phyloP scores from a whole-genome alignment of 1,284 basidiomycete genomes.

The Ustilago esculenta region DNA sequence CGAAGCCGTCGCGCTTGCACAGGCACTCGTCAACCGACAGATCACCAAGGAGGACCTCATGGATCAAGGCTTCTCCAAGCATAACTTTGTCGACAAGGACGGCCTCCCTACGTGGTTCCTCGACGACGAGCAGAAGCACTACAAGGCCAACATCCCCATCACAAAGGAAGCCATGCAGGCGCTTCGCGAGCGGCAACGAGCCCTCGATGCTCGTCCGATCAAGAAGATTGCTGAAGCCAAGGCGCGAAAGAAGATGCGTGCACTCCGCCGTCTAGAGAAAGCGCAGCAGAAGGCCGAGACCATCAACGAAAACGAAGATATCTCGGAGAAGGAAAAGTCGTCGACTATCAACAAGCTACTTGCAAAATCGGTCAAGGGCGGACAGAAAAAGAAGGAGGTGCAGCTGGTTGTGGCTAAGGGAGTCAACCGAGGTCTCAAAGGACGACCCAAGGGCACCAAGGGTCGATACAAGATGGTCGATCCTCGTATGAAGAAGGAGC shows the following conservation, averaged over 20 bases:
- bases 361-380: conserved; percentile 73
- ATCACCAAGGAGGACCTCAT: conserved; percentile 88
- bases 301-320: conserved; percentile 82
- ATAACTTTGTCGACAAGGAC: conserved; percentile 85
- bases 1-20: conserved; percentile 91
- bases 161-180: conserved; percentile 93
- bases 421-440: conserved; percentile 86
- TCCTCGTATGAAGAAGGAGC: conserved; percentile 65
- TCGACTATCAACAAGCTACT: conserved; percentile 91
- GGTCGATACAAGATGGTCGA: conserved; percentile 70
- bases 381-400: conserved; percentile 76
- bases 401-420: conserved; percentile 94
- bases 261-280: conserved; percentile 84
- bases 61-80: conserved; percentile 94
- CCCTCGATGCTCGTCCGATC: conserved; percentile 94
- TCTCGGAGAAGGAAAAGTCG: conserved; percentile 86
- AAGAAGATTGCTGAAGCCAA: conserved; percentile 99
- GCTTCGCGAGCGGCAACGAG: conserved; percentile 88
- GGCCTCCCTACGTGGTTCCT: conserved; percentile 95
- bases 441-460: conserved; percentile 94
- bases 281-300: conserved; percentile 97
- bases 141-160: conserved; percentile 92
- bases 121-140: conserved; percentile 92
- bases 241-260: conserved; percentile 93
- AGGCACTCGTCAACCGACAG: conserved; percentile 89